These are phyloP conservation scores for Ophiostoma ulmi DNA, from an alignment of 2,329 filamentous ascomycete species.

Conservation along the genomic window DNA sequence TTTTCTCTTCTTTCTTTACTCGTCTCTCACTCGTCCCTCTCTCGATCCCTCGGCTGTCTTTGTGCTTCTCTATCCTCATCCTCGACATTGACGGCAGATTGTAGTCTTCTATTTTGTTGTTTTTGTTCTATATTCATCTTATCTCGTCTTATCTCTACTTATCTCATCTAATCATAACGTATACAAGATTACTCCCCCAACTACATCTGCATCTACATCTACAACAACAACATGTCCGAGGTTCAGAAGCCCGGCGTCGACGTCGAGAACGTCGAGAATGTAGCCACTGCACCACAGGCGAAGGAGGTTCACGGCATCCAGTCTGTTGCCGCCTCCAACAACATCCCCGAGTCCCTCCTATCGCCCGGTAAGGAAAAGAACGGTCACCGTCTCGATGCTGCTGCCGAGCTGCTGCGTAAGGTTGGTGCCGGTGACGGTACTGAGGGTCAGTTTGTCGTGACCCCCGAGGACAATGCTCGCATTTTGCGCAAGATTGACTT, in stretches of 20 bases:
- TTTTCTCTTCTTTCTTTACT: neutral
- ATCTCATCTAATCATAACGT: neutral
- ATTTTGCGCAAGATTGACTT: conserved; percentile 49
- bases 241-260: conserved; percentile 21
- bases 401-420: conserved; percentile 27
- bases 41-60: neutral
- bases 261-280: conserved; percentile 24
- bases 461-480: conserved; percentile 47
- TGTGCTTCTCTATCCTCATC: neutral
- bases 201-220: neutral
- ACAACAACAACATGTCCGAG: conserved; percentile 14
- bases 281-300: neutral
- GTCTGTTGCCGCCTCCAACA: conserved; percentile 10
- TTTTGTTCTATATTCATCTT: neutral
- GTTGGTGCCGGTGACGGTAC: conserved; percentile 20
- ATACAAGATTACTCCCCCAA: neutral
- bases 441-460: conserved; percentile 39
- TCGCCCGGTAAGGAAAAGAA: conserved; percentile 2
- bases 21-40: neutral
- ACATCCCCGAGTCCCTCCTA: neutral
- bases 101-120: neutral
- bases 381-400: conserved; percentile 24
- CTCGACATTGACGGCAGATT: neutral
- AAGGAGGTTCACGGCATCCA: conserved; percentile 22
- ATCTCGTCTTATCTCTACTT: neutral